Base-by-base conservation (phyloP, 1,284 basidiomycete genomes). In the Mycosarcoma mackinlayi region DNA sequence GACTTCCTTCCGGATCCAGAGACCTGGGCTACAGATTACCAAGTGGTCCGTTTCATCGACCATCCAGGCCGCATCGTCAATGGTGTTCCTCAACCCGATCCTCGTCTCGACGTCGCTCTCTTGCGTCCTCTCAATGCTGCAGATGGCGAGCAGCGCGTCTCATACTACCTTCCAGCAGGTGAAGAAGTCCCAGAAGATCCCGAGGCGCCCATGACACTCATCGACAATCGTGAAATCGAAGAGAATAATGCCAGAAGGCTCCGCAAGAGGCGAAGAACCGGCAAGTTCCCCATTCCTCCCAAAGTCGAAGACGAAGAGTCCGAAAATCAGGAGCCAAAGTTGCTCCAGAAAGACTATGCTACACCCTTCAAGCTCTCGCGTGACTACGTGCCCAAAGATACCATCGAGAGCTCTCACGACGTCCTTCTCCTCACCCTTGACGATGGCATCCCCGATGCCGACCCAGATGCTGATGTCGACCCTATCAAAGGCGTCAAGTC, bases 1-100 rank as follows among this genome's bases (percentile, higher is more conserved):
- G 76, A 79, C 45, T 64, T 82, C 53, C 68, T 81, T 24, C 80
- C 80, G 5, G 80, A 82, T 47, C 66, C 75, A 23, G 79, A 82
- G 39, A 82, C 80, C 3, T 82, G 80, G 80, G 76, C 80, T 6
- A 81, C 80, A 28, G 52, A 72, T 18, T 73, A 75, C 54, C 73
- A 80, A 34, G 58, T 82, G 9, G 77, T 81, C n/a, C 76, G 77
- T 18, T 82, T 82, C 64, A 65, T 66, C 35, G 77, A 79, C 49
- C 66, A 61, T 19, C 75, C 80, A 5, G 80, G 80, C 30, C 67
- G 74, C 31, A 60, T 63, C 45, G 34, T 57, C 39, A 72, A 72
- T 16, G 75, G 73, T 44, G 51, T 62, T 28, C 61, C 72, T 4
- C 58, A 75, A n/a, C n/a, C 28, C 34, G 77, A 79, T 47, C 70